Evolutionary conservation across 2,329 filamentous ascomycete species (phyloP), one percentile per base, ranked within the genome.

Genomic region (Chrysoporthe cubensis): DNA sequence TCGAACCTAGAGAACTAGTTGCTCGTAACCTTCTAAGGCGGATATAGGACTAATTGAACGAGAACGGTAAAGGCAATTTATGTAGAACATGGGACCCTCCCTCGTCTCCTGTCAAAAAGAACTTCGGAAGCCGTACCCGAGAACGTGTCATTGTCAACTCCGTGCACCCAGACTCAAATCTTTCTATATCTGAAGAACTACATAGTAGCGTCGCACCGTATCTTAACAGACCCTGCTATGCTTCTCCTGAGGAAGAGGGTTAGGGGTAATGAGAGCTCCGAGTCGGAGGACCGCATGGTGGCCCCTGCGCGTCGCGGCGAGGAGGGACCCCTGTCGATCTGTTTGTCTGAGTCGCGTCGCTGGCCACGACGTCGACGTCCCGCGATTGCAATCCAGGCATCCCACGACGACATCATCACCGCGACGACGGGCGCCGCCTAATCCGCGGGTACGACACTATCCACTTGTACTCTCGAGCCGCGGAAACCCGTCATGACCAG

Each of bases 291-390:
- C 42, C 65, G 59, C 48, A 37, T 57, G 40, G 48, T 58, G 37
- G 44, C 52, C 37, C 42, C 48, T 44, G 60, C 65, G 21, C 18
- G n/a, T n/a, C 52, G 32, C 65, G 37, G 65, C 37, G 57, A 43
- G 26, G 26, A 37, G 59, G 52, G 57, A 37, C 63, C 59, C 66
- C 64, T 68, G 66, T 54, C 56, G 52, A 60, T 66, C 34, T 61
- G 59, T 59, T 54, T 66, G 66, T 57, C 60, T 65, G 63, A 66
- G 56, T 66, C 66, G 66, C 66, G 66, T 68, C 59, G 54, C 62
- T 42, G 50, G 61, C 46, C 34, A 43, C 59, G 59, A 62, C 50
- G 44, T 57, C 44, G 54, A 61, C 59, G 59, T 61, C 43, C 59
- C 59, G 59, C 59, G 59, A 32, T 46, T 40, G 1, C 21, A 54